phyloP scores from a whole-genome alignment of 2,329 filamentous ascomycete species.

The Neofusicoccum sp. region DNA sequence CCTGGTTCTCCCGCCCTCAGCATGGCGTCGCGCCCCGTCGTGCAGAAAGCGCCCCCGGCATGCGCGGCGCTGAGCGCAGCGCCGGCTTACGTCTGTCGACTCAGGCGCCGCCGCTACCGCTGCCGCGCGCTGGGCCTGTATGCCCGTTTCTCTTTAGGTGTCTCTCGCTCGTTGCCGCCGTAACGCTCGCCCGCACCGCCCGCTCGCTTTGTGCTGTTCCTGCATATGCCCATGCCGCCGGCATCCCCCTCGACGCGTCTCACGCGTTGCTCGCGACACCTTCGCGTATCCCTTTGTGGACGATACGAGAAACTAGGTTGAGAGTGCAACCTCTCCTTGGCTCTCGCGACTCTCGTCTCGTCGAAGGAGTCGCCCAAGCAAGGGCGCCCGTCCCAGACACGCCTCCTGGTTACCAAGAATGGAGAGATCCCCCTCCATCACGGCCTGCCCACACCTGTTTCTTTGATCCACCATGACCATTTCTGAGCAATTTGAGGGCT shows the following conservation, averaged over 20 bases:
- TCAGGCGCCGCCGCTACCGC: not conserved
- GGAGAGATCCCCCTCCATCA: constrained; percentile 13
- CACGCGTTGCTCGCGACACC: constrained; percentile 17
- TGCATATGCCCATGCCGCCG: constrained; percentile 17
- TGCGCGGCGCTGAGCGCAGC: not conserved
- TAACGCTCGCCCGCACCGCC: not conserved
- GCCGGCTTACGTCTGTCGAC: not conserved
- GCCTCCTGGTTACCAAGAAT: constrained; percentile 22
- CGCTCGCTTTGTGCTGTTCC: constrained; percentile 14
- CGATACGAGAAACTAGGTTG: constrained; percentile 17
- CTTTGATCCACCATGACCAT: constrained; percentile 18
- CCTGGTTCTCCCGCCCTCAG: constrained; percentile 10
- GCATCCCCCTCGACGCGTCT: constrained; percentile 18
- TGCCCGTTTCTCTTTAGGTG: not conserved
- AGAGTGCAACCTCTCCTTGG: constrained; percentile 17
- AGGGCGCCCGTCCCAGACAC: constrained; percentile 16
- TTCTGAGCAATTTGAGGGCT: constrained; percentile 6
- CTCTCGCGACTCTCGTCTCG: not conserved
- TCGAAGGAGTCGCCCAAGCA: constrained; percentile 17
- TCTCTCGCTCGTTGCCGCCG: not conserved
- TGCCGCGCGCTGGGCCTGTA: not conserved
- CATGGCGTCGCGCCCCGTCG: constrained; percentile 1
- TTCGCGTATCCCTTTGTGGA: constrained; percentile 18
- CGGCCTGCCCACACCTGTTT: constrained; percentile 5
- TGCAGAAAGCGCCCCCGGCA: constrained; percentile 17